Conservation (phyloP, 2,329 filamentous ascomycete genomes). For the Ascochyta rabiei region DNA sequence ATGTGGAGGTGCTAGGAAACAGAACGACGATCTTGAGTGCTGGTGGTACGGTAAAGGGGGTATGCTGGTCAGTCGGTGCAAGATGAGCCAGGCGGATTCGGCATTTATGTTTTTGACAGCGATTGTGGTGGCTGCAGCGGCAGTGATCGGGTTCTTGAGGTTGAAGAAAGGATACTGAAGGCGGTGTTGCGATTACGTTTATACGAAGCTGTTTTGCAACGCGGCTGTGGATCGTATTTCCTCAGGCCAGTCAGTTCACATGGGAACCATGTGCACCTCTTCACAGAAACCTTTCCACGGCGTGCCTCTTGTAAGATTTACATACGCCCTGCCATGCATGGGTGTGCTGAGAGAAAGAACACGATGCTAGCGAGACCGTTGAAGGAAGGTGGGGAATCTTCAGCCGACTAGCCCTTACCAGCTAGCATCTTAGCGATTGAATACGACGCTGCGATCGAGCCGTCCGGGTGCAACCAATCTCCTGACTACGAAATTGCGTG, state of each 20-base stretch:
- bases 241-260: no score
- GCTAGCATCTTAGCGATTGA: slow-evolving; percentile 7
- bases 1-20: slow-evolving; percentile 23
- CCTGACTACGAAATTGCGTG: slow-evolving; percentile 25
- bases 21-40: neutral
- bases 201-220: no score
- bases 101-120: slow-evolving; percentile 37
- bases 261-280: no score
- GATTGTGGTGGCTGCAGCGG: slow-evolving; percentile 16
- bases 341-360: no score
- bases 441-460: slow-evolving; percentile 10
- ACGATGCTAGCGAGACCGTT: no score
- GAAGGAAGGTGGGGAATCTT: neutral
- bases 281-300: no score
- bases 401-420: neutral
- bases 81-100: slow-evolving; percentile 27
- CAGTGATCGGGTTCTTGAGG: neutral
- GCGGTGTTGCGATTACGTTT: no score
- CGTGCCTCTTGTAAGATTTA: no score
- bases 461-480: slow-evolving; percentile 24
- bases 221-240: no score
- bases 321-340: no score
- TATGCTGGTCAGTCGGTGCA: slow-evolving; percentile 23
- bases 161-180: slow-evolving; percentile 1
- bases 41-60: neutral